Percentiles rank a stretch among this genome's conserved stretches.
Evolutionary conservation across 2,329 filamentous ascomycete genomes (phyloP).

Genomic region (Cytospora chrysosperma): DNA sequence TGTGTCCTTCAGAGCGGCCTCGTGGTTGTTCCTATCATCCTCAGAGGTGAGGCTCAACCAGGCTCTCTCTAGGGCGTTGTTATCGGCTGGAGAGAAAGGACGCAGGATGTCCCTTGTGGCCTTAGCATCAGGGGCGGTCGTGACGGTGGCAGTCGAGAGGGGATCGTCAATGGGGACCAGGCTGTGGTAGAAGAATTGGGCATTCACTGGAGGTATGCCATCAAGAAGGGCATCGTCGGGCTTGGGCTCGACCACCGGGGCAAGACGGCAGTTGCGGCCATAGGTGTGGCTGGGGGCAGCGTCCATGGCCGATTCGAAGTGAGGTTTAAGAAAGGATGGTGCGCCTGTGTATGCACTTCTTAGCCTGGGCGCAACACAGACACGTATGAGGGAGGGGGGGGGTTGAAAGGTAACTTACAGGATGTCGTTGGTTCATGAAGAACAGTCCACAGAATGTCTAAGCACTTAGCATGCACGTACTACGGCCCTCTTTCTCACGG

Average conservation of each 20-base stretch:
- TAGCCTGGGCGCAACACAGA: not conserved
- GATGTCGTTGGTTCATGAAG: not conserved
- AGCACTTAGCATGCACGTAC: not conserved
- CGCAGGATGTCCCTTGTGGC: constrained; percentile 62
- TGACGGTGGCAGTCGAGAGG: constrained; percentile 62
- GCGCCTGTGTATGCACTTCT: not conserved
- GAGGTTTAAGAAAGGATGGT: not conserved
- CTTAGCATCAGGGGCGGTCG: constrained; percentile 50
- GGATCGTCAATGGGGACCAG: constrained; percentile 83
- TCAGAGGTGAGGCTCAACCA: constrained; percentile 64
- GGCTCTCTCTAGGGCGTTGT: constrained; percentile 73
- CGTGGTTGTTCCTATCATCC: constrained; percentile 49
- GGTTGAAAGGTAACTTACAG: not conserved
- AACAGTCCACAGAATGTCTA: not conserved
- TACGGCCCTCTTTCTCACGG: not conserved
- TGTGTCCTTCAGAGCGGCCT: constrained; percentile 35
- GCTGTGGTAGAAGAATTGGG: constrained; percentile 86
- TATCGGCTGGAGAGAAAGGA: constrained; percentile 78
- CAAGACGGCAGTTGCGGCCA: constrained; percentile 57
- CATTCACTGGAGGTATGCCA: constrained; percentile 58
- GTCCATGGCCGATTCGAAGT: constrained; percentile 5
- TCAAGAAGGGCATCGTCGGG: constrained; percentile 37
- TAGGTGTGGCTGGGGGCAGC: constrained; percentile 50
- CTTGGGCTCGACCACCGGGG: constrained; percentile 44
- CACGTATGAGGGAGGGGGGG: not conserved